phyloP scores from a whole-genome alignment of 2,329 filamentous ascomycete genomes.

The Fusarium palustre region DNA sequence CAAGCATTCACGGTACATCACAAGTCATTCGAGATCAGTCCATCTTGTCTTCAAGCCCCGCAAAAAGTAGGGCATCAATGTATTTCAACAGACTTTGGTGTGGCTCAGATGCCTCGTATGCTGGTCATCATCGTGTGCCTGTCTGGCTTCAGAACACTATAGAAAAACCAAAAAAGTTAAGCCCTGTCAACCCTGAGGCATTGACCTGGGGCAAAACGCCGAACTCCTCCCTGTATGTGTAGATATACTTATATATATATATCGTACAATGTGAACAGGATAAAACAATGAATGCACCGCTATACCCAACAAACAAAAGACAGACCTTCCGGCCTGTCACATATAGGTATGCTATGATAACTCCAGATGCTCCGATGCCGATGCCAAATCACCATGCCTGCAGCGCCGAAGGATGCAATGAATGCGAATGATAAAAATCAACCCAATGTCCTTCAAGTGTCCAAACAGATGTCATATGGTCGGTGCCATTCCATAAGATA shows the following conservation, averaged over 20 bases:
- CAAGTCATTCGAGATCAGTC: background rate
- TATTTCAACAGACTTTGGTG: constrained; percentile 30
- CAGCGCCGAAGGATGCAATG: constrained; percentile 39
- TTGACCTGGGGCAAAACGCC: constrained; percentile 14
- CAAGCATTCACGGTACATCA: background rate
- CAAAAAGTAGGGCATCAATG: constrained; percentile 17
- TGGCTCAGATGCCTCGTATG: constrained; percentile 19
- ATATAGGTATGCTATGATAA: constrained; percentile 29
- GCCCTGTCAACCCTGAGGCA: constrained; percentile 11
- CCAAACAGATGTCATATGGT: constrained; percentile 12
- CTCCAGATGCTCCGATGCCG: constrained; percentile 27
- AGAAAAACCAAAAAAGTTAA: background rate
- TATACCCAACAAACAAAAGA: constrained; percentile 18
- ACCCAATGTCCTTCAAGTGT: background rate
- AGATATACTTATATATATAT: background rate
- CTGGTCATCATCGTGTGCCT: constrained; percentile 22
- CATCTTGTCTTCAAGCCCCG: constrained; percentile 20
- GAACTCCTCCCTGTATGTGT: constrained; percentile 35
- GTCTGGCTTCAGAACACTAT: constrained; percentile 19
- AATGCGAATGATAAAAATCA: constrained; percentile 21
- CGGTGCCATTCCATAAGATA: background rate
- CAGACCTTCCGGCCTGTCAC: constrained; percentile 18
- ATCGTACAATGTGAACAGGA: constrained; percentile 30
- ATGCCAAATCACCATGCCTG: constrained; percentile 30
- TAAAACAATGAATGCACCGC: constrained; percentile 17